Evolutionary conservation across 495 filamentous ascomycete species (phyloP).

Genomic region (Neurospora sp.): DNA sequence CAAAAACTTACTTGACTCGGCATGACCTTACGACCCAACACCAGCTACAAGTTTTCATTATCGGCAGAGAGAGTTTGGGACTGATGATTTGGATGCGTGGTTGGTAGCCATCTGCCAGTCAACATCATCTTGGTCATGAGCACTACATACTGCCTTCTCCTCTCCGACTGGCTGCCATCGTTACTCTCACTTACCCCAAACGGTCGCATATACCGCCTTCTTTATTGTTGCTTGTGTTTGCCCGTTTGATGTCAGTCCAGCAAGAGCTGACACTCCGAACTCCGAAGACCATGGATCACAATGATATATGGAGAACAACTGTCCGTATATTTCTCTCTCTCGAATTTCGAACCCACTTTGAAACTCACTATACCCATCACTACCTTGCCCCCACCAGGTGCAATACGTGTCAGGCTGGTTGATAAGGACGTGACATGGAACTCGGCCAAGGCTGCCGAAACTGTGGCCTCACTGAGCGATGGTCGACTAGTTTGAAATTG

Average conservation of each 20-base stretch:
- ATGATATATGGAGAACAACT: background rate
- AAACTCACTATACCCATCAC: background rate
- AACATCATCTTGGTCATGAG: too few relatives aligned
- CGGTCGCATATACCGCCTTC: background rate
- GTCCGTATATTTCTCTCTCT: background rate
- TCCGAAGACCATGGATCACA: background rate
- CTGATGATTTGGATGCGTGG: too few relatives aligned
- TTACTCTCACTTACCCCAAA: background rate
- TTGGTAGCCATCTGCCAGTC: too few relatives aligned
- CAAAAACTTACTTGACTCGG: background rate
- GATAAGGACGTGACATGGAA: background rate
- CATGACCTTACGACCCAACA: background rate
- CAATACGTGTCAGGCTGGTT: background rate
- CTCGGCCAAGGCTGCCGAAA: background rate
- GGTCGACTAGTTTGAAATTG: background rate
- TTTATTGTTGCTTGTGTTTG: background rate
- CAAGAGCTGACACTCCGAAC: background rate
- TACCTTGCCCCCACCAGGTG: background rate
- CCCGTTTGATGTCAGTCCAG: background rate
- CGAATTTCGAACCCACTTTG: background rate
- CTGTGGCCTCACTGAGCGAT: background rate
- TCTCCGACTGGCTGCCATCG: too few relatives aligned
- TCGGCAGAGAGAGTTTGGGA: background rate
- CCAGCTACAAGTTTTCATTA: background rate
- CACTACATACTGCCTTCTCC: too few relatives aligned